Percentiles rank a stretch among this genome's conserved stretches.
Conservation (phyloP, 139 green algal genomes). For the Chlamydomonas schloesseri region DNA sequence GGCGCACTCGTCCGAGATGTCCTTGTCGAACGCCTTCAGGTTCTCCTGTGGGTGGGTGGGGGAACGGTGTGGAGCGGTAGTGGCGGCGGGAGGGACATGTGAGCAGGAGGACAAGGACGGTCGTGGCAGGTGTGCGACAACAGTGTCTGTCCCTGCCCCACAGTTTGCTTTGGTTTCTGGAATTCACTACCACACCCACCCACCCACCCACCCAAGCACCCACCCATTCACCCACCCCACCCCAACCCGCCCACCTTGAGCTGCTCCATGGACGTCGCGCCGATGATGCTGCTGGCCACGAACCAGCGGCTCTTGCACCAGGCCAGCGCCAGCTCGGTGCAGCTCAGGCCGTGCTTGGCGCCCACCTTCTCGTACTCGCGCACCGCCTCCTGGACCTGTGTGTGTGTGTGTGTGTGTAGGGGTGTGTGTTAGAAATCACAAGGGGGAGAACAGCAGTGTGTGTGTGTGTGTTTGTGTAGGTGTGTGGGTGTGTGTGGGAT, state of each 20-base stretch:
- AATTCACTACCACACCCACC: neutral
- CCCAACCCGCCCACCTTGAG: conserved; percentile 60
- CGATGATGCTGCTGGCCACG: conserved; percentile 86
- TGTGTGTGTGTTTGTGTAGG: neutral
- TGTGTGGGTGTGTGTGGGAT: too few relatives aligned
- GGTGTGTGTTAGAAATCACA: neutral
- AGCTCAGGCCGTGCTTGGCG: conserved; percentile 79
- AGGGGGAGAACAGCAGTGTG: neutral
- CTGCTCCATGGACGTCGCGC: conserved; percentile 90
- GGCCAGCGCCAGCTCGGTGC: conserved; percentile 85
- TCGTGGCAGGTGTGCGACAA: neutral
- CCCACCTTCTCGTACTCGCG: conserved; percentile 80
- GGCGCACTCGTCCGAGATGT: conserved; percentile 67
- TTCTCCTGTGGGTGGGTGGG: conserved; percentile 74
- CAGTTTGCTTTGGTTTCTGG: too few relatives aligned
- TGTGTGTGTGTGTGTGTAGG: neutral
- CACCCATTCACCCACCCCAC: too few relatives aligned
- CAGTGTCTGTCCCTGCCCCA: neutral
- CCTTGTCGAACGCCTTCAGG: conserved; percentile 77
- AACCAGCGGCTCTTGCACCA: conserved; percentile 82
- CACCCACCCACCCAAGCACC: neutral
- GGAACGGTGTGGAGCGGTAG: too few relatives aligned
- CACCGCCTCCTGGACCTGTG: conserved; percentile 62
- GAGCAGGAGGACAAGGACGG: neutral
- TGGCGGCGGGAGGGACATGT: too few relatives aligned